phyloP scores from a whole-genome alignment of 306 rosid genomes.

The Corylus avellana region DNA sequence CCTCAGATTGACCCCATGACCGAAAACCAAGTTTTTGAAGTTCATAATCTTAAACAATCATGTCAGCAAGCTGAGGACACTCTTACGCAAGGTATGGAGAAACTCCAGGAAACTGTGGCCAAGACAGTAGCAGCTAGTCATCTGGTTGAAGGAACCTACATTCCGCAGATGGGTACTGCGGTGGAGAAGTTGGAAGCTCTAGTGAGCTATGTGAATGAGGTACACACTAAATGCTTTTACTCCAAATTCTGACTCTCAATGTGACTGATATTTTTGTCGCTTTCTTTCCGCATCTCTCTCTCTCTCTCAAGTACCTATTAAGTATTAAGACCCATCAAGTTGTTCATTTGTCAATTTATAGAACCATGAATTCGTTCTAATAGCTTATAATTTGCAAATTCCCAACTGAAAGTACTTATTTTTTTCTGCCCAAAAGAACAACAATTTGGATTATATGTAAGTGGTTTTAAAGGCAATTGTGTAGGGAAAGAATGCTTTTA shows the following conservation, averaged over 20 bases:
- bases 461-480: not conserved
- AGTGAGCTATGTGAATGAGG: slow-evolving; percentile 75
- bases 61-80: slow-evolving; percentile 98
- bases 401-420: not conserved
- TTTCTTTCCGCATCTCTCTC: not conserved
- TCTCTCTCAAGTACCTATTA: not conserved
- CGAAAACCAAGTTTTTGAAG: too few species aligned
- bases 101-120: slow-evolving; percentile 65
- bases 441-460: not conserved
- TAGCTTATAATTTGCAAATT: not conserved
- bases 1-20: too few species aligned
- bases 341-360: not conserved
- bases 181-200: slow-evolving; percentile 79
- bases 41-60: slow-evolving; percentile 72
- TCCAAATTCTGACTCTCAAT: not conserved
- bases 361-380: not conserved
- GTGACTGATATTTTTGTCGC: not conserved
- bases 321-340: not conserved
- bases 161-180: slow-evolving; percentile 56
- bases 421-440: not conserved
- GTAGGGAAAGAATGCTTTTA: not conserved
- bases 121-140: slow-evolving; percentile 59
- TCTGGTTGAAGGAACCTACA: slow-evolving; percentile 48
- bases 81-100: slow-evolving; percentile 82
- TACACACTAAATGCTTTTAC: slow-evolving; percentile 24